Evolutionary conservation across 768 basidiomycete species (phyloP).

Genomic region (Strobilomyces dryophilus): DNA sequence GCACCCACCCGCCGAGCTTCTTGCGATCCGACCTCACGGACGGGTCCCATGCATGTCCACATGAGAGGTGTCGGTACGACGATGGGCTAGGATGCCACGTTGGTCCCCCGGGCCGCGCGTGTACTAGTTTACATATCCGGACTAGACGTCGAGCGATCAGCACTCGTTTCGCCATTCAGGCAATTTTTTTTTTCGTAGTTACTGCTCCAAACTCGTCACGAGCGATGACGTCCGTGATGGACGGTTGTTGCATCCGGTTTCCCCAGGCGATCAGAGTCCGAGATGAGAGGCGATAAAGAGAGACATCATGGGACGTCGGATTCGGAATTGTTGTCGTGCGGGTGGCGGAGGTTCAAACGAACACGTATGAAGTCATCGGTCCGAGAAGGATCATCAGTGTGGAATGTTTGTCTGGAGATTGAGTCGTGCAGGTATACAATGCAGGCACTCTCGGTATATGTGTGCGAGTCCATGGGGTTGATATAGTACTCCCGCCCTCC

Average conservation of each 20-base stretch:
- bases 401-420: not conserved
- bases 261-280: conserved; percentile 27
- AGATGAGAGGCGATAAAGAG: conserved; percentile 12
- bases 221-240: conserved; percentile 1
- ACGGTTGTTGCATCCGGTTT: conserved; percentile 7
- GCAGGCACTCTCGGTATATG: conserved; percentile 21
- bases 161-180: conserved; percentile 1
- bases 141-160: conserved; percentile 16
- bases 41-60: not conserved
- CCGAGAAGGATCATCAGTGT: conserved; percentile 12
- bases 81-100: not conserved
- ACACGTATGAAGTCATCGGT: conserved; percentile 25
- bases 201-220: not conserved
- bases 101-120: too few relatives aligned
- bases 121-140: conserved; percentile 14
- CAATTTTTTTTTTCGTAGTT: not conserved
- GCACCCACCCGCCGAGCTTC: not conserved
- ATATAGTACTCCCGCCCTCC: conserved; percentile 13
- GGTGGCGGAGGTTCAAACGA: conserved; percentile 11
- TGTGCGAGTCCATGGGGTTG: conserved; percentile 21
- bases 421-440: conserved; percentile 19
- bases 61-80: not conserved
- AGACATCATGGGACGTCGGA: not conserved
- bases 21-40: conserved; percentile 14
- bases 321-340: not conserved